A percentile compares a stretch with the other conserved stretches of the same genome.
These are phyloP conservation scores for Neurospora sp. DNA, from an alignment of 2,329 filamentous ascomycete species.

Conservation along the genomic window DNA sequence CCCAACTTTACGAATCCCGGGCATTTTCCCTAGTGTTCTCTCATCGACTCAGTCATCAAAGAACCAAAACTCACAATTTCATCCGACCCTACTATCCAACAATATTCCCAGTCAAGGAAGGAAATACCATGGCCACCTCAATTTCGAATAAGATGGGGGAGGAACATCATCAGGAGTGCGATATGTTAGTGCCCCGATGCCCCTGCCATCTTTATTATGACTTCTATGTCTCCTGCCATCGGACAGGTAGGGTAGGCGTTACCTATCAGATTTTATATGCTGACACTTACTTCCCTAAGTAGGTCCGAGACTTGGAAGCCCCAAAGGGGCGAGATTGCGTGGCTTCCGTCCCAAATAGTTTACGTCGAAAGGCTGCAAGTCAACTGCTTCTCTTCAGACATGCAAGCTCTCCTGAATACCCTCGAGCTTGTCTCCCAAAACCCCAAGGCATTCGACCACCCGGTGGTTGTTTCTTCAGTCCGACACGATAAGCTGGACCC, in stretches of 20 bases:
- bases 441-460: neutral
- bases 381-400: no score
- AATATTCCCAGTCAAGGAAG: neutral
- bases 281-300: neutral
- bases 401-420: no score
- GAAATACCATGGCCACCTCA: neutral
- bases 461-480: neutral
- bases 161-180: neutral
- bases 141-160: neutral
- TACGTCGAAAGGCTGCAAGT: no score
- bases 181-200: neutral
- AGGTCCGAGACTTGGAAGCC: neutral
- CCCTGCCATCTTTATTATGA: neutral
- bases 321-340: neutral
- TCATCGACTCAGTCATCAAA: no score
- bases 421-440: neutral
- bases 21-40: no score
- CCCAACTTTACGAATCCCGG: neutral
- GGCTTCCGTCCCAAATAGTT: neutral
- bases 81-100: no score
- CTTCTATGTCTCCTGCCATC: neutral
- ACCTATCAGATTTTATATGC: neutral
- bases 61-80: no score
- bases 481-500: neutral
- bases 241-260: neutral